Conservation (phyloP, 1,284 basidiomycete species). For the Austroboletus novae-zelandiae region DNA sequence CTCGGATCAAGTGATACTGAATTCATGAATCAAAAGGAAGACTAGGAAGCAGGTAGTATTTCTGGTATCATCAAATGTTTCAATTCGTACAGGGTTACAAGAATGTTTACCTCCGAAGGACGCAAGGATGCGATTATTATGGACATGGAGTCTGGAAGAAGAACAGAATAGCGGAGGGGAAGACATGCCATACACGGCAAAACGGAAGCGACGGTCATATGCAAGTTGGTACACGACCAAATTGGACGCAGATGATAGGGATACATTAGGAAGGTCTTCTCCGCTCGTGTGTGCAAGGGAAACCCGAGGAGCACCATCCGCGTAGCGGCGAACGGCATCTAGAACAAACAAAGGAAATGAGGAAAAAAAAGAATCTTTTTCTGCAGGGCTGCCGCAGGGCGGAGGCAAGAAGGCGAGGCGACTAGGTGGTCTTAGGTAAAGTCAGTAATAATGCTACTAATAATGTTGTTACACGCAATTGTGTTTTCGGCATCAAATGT, state of each 20-base stretch:
- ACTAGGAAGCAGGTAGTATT: slow-evolving; percentile 5
- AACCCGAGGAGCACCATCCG: slow-evolving; percentile 21
- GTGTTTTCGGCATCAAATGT: slow-evolving; percentile 18
- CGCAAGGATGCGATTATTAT: slow-evolving; percentile 7
- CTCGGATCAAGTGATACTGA: slow-evolving; percentile 6
- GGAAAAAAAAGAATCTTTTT: slow-evolving; percentile 20
- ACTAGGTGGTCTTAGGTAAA: slow-evolving; percentile 34
- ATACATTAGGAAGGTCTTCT: slow-evolving; percentile 27
- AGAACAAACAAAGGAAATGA: slow-evolving; percentile 19
- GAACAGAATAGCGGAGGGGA: slow-evolving; percentile 5
- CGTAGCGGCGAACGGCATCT: slow-evolving; percentile 19
- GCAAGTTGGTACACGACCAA: slow-evolving; percentile 15
- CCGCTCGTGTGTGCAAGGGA: slow-evolving; percentile 16
- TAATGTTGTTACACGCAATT: slow-evolving; percentile 33
- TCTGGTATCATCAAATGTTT: slow-evolving; percentile 20
- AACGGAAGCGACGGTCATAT: slow-evolving; percentile 11
- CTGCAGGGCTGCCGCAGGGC: slow-evolving; percentile 16
- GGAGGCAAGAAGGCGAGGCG: slow-evolving; percentile 29
- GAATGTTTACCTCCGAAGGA: slow-evolving; percentile 7
- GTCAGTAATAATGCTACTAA: slow-evolving; percentile 35
- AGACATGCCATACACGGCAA: slow-evolving; percentile 11
- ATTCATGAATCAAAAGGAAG: slow-evolving; percentile 7
- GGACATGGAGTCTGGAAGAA: slow-evolving; percentile 7
- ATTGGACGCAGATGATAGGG: slow-evolving; percentile 20
- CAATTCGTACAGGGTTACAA: slow-evolving; percentile 19